A percentile compares a stretch with the other conserved stretches of the same genome.
These are phyloP conservation scores for Lepidopterella palustris DNA, from an alignment of 495 filamentous ascomycete genomes.

Conservation along the genomic window DNA sequence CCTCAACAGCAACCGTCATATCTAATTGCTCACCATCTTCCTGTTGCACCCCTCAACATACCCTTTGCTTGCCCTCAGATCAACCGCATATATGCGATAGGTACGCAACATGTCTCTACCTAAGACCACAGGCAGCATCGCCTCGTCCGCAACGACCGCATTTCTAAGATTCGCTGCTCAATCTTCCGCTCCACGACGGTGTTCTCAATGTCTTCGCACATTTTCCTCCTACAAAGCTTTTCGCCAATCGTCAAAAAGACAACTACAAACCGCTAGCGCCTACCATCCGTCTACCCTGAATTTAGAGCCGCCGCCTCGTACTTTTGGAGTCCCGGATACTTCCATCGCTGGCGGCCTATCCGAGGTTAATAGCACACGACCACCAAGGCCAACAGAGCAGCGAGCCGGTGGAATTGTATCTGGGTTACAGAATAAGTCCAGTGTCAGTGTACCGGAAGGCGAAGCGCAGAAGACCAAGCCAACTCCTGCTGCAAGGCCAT, in stretches of 20 bases:
- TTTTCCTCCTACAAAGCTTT: slow-evolving; percentile 58
- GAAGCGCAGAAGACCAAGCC: slow-evolving; percentile 60
- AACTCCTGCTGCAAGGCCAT: slow-evolving; percentile 27
- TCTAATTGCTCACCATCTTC: neutral
- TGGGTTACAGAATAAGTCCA: slow-evolving; percentile 21
- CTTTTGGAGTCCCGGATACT: slow-evolving; percentile 56
- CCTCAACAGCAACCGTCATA: neutral
- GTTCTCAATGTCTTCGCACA: slow-evolving; percentile 50
- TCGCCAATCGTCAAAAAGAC: slow-evolving; percentile 52
- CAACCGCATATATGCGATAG: neutral
- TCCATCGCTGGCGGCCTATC: slow-evolving; percentile 57
- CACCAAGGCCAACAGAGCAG: slow-evolving; percentile 37
- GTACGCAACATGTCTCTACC: slow-evolving; percentile 20
- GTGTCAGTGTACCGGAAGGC: slow-evolving; percentile 47
- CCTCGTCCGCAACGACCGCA: slow-evolving; percentile 2
- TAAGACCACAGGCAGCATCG: slow-evolving; percentile 1
- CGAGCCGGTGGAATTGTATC: slow-evolving; percentile 4
- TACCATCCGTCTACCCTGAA: slow-evolving; percentile 70
- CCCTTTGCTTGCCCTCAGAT: neutral
- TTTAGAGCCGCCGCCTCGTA: slow-evolving; percentile 59
- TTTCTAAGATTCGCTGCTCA: slow-evolving; percentile 15
- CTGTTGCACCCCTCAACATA: neutral
- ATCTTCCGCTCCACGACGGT: slow-evolving; percentile 26
- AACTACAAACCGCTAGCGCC: slow-evolving; percentile 65
- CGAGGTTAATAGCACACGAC: slow-evolving; percentile 48